Evolutionary conservation across 2,329 filamentous ascomycete species (phyloP).

Genomic region (Arachnomyces sp.): DNA sequence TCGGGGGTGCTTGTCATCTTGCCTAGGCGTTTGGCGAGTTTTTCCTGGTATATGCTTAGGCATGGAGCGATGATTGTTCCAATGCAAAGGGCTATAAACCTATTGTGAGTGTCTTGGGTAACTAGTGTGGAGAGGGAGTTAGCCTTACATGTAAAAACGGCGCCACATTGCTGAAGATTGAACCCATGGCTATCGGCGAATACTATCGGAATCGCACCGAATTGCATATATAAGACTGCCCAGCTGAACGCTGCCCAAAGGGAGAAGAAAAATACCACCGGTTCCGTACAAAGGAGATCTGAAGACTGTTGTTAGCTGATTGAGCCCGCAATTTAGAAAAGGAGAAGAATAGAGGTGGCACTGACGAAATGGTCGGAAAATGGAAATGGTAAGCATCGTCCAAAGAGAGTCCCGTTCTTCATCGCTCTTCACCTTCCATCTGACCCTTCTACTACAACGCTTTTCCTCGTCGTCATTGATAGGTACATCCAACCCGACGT

Average conservation of each 20-base stretch:
- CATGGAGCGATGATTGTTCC: constrained; percentile 60
- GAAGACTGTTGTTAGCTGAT: background rate
- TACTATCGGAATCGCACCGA: constrained; percentile 71
- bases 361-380: constrained; percentile 66
- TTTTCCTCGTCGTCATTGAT: constrained; percentile 19
- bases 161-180: constrained; percentile 58
- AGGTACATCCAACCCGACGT: constrained; percentile 46
- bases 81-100: constrained; percentile 54
- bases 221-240: constrained; percentile 81
- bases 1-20: constrained; percentile 54
- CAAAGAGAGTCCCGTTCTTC: constrained; percentile 63
- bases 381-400: constrained; percentile 65
- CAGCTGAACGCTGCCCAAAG: constrained; percentile 86
- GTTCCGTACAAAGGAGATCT: constrained; percentile 54
- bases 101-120: background rate
- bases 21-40: constrained; percentile 49
- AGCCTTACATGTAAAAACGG: constrained; percentile 54
- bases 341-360: no score
- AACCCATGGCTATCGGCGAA: constrained; percentile 64
- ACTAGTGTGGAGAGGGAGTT: background rate
- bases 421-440: constrained; percentile 74
- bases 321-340: background rate
- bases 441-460: constrained; percentile 47
- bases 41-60: constrained; percentile 65
- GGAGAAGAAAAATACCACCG: constrained; percentile 65